Conservation (phyloP, 768 basidiomycete genomes). For the Tephrocybe sp. region DNA sequence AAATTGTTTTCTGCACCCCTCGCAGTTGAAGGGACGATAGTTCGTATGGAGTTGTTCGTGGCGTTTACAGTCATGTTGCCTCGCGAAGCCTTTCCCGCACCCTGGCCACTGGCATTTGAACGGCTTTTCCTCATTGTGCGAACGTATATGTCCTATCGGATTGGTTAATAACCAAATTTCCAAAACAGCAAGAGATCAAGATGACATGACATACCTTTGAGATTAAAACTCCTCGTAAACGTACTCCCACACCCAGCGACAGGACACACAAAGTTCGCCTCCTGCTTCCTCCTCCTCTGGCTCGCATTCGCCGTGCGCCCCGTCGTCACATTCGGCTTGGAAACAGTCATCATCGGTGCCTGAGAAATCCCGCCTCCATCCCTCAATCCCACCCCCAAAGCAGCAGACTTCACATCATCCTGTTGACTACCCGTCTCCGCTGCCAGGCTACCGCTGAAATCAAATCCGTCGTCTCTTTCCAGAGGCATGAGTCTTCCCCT, state of each 20-base stretch:
- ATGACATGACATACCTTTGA: conserved; percentile 61
- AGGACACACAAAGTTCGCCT: conserved; percentile 82
- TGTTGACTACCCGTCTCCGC: not conserved
- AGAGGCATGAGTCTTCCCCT: conserved; percentile 36
- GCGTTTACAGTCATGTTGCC: conserved; percentile 95
- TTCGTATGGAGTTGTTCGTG: conserved; percentile 95
- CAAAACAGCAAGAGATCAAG: conserved; percentile 4
- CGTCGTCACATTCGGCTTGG: conserved; percentile 87
- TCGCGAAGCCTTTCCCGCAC: conserved; percentile 89
- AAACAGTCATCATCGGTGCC: conserved; percentile 20
- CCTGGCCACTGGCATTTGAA: conserved; percentile 95
- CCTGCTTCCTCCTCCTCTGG: conserved; percentile 81
- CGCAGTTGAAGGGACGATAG: conserved; percentile 88
- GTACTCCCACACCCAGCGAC: conserved; percentile 83
- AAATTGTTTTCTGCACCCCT: conserved; percentile 91
- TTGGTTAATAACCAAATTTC: not conserved
- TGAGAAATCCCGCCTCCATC: conserved; percentile 2
- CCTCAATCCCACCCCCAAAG: not conserved
- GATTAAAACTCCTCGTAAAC: conserved; percentile 90
- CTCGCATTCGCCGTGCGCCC: conserved; percentile 86
- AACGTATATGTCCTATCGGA: conserved; percentile 78
- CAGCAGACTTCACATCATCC: not conserved
- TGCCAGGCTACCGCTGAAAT: conserved; percentile 16
- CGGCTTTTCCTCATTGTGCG: conserved; percentile 92
- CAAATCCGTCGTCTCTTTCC: conserved; percentile 37